Evolutionary conservation across 306 rosid genomes (phyloP).

Genomic region (Inga laurina): DNA sequence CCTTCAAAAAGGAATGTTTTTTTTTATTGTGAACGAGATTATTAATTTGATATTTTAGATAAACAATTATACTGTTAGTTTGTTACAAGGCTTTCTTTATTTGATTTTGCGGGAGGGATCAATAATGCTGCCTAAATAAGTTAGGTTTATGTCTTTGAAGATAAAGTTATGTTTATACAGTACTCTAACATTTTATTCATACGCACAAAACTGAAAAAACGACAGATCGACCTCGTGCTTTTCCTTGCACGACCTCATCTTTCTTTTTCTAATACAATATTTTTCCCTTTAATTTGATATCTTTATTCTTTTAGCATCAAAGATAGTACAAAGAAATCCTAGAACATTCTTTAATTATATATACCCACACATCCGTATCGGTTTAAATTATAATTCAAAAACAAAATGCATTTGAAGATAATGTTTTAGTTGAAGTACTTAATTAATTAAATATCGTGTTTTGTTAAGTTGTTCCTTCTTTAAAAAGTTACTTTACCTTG

Average conservation of each 20-base stretch:
- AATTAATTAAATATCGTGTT: neutral
- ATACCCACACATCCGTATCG: neutral
- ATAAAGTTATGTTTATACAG: slow-evolving; percentile 6
- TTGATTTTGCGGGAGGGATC: too few species aligned
- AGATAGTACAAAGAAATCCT: slow-evolving; percentile 7
- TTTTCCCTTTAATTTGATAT: neutral
- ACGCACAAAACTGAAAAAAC: neutral
- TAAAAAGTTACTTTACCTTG: too few species aligned
- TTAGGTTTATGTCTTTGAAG: slow-evolving; percentile 14
- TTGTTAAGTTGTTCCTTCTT: too few species aligned
- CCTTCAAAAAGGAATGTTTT: neutral
- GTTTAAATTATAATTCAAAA: neutral
- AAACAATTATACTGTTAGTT: neutral
- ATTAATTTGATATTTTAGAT: neutral
- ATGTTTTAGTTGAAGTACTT: slow-evolving; percentile 17
- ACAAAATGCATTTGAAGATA: slow-evolving; percentile 1
- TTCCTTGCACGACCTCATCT: slow-evolving; percentile 20
- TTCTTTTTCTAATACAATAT: neutral
- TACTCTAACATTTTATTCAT: neutral
- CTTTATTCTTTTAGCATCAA: neutral
- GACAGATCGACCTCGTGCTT: slow-evolving; percentile 21
- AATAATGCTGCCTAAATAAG: neutral
- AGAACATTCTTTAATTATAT: neutral
- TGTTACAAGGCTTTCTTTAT: neutral
- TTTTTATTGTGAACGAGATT: neutral